phyloP scores from a whole-genome alignment of 2,329 filamentous ascomycete species.

The Exophiala alcalophila region DNA sequence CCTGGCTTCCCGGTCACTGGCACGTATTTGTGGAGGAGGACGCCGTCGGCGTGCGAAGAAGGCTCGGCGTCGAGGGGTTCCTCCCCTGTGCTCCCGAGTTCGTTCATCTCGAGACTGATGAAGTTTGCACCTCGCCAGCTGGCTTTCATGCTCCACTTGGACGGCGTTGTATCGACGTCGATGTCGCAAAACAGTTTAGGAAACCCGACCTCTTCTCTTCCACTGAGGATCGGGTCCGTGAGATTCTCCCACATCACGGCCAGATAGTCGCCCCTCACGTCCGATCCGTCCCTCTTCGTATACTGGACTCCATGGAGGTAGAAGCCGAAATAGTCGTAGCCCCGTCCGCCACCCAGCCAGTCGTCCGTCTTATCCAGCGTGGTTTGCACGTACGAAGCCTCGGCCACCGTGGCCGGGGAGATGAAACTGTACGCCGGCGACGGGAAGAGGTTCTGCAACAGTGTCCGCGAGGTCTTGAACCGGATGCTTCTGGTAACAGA shows the following conservation, averaged over 20 bases:
- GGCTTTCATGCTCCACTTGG: too few relatives aligned
- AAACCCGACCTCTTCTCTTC: slow-evolving; percentile 60
- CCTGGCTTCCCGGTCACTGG: not conserved
- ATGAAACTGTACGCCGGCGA: slow-evolving; percentile 43
- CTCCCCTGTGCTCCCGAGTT: too few relatives aligned
- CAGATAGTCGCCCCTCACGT: slow-evolving; percentile 53
- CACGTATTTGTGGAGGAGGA: slow-evolving; percentile 1
- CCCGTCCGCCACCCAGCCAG: slow-evolving; percentile 58
- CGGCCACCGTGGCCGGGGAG: slow-evolving; percentile 44
- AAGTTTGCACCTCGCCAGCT: too few relatives aligned
- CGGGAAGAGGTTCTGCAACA: slow-evolving; percentile 50
- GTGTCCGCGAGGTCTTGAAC: slow-evolving; percentile 51
- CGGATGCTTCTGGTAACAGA: slow-evolving; percentile 50
- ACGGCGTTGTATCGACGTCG: too few relatives aligned
- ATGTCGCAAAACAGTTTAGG: slow-evolving; percentile 56
- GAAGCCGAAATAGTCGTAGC: slow-evolving; percentile 58
- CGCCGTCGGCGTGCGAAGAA: too few relatives aligned
- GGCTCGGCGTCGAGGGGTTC: too few relatives aligned
- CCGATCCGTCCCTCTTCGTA: slow-evolving; percentile 47
- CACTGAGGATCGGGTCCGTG: slow-evolving; percentile 59
- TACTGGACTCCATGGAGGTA: slow-evolving; percentile 63
- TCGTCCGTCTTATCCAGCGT: slow-evolving; percentile 51
- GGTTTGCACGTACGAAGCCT: slow-evolving; percentile 43
- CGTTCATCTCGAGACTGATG: too few relatives aligned
- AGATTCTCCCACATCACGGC: slow-evolving; percentile 58